These are phyloP conservation scores for Phaeoacremonium minimum DNA, from an alignment of 2,329 filamentous ascomycete genomes.

Conservation along the genomic window DNA sequence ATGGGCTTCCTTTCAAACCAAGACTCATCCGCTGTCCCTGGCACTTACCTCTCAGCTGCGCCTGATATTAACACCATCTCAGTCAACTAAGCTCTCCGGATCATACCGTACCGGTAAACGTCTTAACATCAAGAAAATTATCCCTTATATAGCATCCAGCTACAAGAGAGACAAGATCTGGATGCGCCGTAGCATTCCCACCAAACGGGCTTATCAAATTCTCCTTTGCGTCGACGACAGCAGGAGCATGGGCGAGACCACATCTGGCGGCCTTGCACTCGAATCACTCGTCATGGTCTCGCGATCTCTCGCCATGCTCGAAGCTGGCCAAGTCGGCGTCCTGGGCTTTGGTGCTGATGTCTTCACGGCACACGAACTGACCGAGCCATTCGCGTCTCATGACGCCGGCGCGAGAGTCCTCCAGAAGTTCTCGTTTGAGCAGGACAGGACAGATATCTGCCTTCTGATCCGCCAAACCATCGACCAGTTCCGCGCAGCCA, in stretches of 20 bases:
- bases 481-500: conserved; percentile 74
- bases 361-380: conserved; percentile 81
- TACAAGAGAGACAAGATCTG: conserved; percentile 99
- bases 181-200: conserved; percentile 90
- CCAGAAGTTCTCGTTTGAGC: conserved; percentile 78
- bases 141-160: conserved; percentile 95
- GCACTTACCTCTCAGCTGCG: conserved; percentile 91
- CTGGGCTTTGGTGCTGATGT: conserved; percentile 84
- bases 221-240: conserved; percentile 96
- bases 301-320: conserved; percentile 83
- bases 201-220: conserved; percentile 94
- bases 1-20: conserved; percentile 81
- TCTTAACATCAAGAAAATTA: conserved; percentile 98
- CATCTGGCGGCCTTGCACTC: conserved; percentile 76
- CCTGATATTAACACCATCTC: conserved; percentile 88
- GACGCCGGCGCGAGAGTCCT: conserved; percentile 82
- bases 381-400: conserved; percentile 69
- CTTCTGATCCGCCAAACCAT: conserved; percentile 75
- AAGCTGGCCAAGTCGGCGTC: conserved; percentile 89
- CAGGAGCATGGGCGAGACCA: conserved; percentile 83
- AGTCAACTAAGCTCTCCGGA: conserved; percentile 92
- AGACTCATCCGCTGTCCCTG: conserved; percentile 81
- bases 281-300: conserved; percentile 92
- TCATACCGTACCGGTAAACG: conserved; percentile 97
- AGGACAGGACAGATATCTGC: conserved; percentile 81